Percentiles rank a stretch among this genome's conserved stretches.
Evolutionary conservation across 2,329 filamentous ascomycete genomes (phyloP).

Genomic region (Leptographium flavum): DNA sequence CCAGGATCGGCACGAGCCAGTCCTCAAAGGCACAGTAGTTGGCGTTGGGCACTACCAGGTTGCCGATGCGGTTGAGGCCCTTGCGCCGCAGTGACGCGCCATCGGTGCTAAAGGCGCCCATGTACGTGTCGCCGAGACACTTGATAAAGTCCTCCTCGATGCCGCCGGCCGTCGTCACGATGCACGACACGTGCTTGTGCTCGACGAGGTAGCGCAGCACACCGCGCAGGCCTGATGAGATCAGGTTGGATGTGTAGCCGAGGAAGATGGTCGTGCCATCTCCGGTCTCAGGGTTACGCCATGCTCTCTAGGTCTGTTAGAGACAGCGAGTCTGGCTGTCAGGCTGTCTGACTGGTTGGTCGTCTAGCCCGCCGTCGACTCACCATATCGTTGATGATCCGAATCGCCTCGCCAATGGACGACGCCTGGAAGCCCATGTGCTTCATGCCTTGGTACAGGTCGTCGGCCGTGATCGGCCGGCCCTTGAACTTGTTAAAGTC

Average conservation of each 20-base stretch:
- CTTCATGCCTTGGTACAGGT: constrained; percentile 68
- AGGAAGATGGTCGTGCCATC: constrained; percentile 86
- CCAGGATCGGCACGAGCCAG: constrained; percentile 92
- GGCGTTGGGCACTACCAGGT: constrained; percentile 86
- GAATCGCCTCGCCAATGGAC: constrained; percentile 71
- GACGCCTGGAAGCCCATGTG: constrained; percentile 65
- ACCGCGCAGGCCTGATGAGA: constrained; percentile 86
- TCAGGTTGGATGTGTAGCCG: constrained; percentile 94
- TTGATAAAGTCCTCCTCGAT: constrained; percentile 98
- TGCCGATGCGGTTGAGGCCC: constrained; percentile 91
- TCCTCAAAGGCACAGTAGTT: constrained; percentile 98
- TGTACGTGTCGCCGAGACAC: constrained; percentile 86
- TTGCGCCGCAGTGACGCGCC: constrained; percentile 68
- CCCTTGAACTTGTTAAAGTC: constrained; percentile 77
- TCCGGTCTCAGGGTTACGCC: constrained; percentile 65
- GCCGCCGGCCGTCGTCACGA: constrained; percentile 90
- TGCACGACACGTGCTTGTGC: constrained; percentile 80
- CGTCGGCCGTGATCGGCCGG: constrained; percentile 66
- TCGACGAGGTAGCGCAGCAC: constrained; percentile 86
- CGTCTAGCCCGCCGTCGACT: constrained; percentile 10
- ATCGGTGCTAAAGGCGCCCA: constrained; percentile 67
- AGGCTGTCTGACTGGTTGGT: too few species aligned
- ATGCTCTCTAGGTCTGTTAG: constrained; percentile 42
- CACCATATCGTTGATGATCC: constrained; percentile 95
- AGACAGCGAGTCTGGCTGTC: too few species aligned